Base-by-base conservation (phyloP, 2,329 filamentous ascomycete species). In the Mycogone perniciosa region DNA sequence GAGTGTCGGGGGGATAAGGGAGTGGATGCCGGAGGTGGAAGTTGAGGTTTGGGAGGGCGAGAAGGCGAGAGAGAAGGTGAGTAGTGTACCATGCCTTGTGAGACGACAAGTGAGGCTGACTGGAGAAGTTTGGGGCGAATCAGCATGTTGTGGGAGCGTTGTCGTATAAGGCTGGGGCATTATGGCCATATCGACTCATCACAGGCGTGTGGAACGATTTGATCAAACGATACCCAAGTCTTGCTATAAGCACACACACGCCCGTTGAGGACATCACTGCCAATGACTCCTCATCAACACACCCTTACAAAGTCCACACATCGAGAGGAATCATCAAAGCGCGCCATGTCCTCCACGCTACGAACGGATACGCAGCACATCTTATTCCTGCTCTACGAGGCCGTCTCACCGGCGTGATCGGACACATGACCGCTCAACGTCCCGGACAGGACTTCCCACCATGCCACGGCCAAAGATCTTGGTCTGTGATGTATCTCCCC, bases 331-430 rank as follows among this genome's bases (percentile, higher is more conserved):
- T 39, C 0, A 67, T 82, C 33, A 61, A 59, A 4, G 68, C 77
- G 6, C 65, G 67, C 1, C 73, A 82, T 47, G 66, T 85, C 1
- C 68, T 84, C 2, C 77, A 84, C 55, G 76, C 77, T 6, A 84
- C 79, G 1, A 83, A 84, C 54, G 77, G 68, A 5, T 76, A 76
- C 55, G 69, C 75, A 0, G 62, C 72, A 0, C 72, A 79, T 46
- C 71, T 83, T 1, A 58, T 82, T 3, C 77, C 79, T 0, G 70
- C 67, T 0, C 64, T 82, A 1, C 65, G 69, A 3, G 69, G 70
- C 7, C 71, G 69, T 39, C 59, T 79, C n/a, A 70, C 73, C 0
- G 70, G 75, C 0, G 53, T 71, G 0, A 63, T 74, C 3, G 75
- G 66, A 4, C 73, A 76, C 50, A 80, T 80, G 76, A 71, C 74